Base-by-base conservation (phyloP, 371 early-diverging fungal species). In the Mucor indicus region DNA sequence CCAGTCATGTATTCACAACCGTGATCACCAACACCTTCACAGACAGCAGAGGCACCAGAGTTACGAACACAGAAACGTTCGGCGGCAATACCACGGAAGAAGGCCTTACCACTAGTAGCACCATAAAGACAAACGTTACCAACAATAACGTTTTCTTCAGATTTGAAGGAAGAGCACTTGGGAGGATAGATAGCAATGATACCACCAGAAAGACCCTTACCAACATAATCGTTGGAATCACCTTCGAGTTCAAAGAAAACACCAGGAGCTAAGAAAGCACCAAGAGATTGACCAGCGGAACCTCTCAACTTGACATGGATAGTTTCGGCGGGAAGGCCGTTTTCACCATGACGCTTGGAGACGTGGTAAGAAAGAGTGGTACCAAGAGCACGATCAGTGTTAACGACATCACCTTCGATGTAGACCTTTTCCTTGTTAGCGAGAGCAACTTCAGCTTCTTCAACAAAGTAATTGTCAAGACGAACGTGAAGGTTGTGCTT, bases 1-100 rank as follows among this genome's bases (percentile, higher is more conserved):
- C 94, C 96, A 11, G 96, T 96, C 96, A 96, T 96, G 79, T 98
- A 98, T 75, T 98, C 98, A 74, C 96, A 96, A 39, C 96, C 98
- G 66, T 98, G 98, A 72, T 98, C 98, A 49, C 98, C 96, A 7
- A 90, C 87, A 52, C 98, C 98, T 76, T 98, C 98, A 46, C 92
- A 90, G 4, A 98, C 96, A 30, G 95, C 95, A 40, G 68, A 69
- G 13, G 96, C 98, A 50, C 98, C 98, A 6, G 95, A 95, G 75
- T 98, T 98, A 65, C 98, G 87, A 42, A 98, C 96, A 49, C 91
- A 88, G 81, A 98, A 98, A 60, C 98, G 88, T 71, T 98, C 98
- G 15, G 95, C 96, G 38, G 96, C 96, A 45, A 96, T 80, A 63
- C 98, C 98, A 57, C 88, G 74, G 75, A 98, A 84, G 78, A 90